Base-by-base conservation (phyloP, 176 grass and related monocot genomes). In the Elymus sibiricus region DNA sequence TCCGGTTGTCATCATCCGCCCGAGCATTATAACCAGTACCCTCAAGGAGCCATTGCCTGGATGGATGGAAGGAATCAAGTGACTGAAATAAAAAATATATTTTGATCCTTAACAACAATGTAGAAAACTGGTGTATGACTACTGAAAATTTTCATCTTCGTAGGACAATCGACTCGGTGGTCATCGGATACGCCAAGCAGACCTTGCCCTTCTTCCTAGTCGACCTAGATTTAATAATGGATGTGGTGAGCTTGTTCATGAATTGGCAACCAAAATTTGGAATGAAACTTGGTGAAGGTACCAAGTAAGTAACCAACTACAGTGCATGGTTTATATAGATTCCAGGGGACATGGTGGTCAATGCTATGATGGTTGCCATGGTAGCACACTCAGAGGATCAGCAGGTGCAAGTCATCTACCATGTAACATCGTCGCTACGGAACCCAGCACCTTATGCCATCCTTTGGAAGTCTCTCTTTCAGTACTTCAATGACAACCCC, bases 81-180 rank as follows among this genome's bases (percentile, higher is more conserved):
- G 19, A 68, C 4, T 32, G 11, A 2, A 27, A 26, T 11, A 63
- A 1, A 27, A 62, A 55, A 62, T 5, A 14, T 12, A 9, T 13
- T 4, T 26, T 82, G 35, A 28, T 8, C 49, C 34, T 70, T 70
- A 32, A 22, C 24, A 64, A 64, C 13, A 64, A 28, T 64, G 28
- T 32, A 67, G 13, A 13, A 26, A 7, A 10, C 55, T 59, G 0
- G 21, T 60, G 8, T n/a, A 24, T n/a, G 17, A 12, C 25, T 11
- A 38, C 29, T 60, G 12, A 84, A 70, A 17, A 68, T 61, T 12
- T 32, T 67, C 31, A 64, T 29, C 26, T 6, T 28, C 11, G 12
- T 27, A 37, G 88, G 88, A 90, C 92, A 49, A 90, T 93, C 25
- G 88, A 93, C 77, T 83, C 73, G 9, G 72, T 93, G 6, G 58